phyloP scores from a whole-genome alignment of 257 asterid genomes.

The Rehmannia glutinosa region DNA sequence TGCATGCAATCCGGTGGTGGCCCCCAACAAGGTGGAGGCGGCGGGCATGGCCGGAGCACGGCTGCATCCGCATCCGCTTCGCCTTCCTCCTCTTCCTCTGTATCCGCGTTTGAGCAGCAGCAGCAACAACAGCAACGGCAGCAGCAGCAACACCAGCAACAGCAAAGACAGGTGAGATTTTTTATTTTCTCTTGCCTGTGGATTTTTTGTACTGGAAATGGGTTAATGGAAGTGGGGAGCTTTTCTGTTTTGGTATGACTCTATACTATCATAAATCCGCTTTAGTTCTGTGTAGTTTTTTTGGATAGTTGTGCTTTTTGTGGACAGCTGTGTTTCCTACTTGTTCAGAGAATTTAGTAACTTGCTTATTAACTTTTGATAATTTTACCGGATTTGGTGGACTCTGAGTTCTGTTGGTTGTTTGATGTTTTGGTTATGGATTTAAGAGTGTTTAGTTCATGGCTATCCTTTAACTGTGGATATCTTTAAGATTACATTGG shows the following conservation, averaged over 20 bases:
- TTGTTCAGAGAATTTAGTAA: not conserved
- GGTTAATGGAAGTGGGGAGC: not conserved
- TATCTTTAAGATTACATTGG: not conserved
- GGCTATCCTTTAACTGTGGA: not conserved
- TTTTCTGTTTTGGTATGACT: not conserved
- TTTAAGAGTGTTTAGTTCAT: slow-evolving; percentile 4
- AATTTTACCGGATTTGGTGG: not conserved
- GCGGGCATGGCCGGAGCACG: slow-evolving; percentile 81
- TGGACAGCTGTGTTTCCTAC: not conserved
- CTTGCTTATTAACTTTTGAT: not conserved
- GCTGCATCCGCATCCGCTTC: slow-evolving; percentile 78
- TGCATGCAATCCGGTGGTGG: slow-evolving; percentile 95
- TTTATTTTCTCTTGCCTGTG: not conserved
- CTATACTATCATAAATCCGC: not conserved
- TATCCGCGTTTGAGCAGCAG: slow-evolving; percentile 85
- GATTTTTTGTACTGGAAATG: not conserved
- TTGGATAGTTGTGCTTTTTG: not conserved
- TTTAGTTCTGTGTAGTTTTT: not conserved
- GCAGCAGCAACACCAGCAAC: not conserved
- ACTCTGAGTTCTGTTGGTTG: not conserved
- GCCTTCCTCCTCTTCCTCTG: slow-evolving; percentile 90
- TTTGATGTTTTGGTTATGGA: slow-evolving; percentile 3
- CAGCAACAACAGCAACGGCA: slow-evolving; percentile 55
- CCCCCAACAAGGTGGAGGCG: slow-evolving; percentile 76
- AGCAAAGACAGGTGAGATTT: slow-evolving; percentile 60